Evolutionary conservation across 495 filamentous ascomycete species (phyloP).

Genomic region (Podospora australis): DNA sequence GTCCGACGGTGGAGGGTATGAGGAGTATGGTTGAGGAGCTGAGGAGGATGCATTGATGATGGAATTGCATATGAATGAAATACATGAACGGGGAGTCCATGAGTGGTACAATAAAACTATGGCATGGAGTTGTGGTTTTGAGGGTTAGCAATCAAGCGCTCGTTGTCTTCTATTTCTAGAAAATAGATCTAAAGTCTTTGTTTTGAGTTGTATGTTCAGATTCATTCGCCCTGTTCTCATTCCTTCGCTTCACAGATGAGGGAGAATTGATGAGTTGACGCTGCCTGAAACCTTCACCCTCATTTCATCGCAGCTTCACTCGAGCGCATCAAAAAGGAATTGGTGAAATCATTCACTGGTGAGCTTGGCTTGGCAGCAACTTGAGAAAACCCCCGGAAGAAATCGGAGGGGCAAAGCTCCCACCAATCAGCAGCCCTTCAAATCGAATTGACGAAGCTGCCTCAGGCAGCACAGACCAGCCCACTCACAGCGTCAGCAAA

Average conservation of each 20-base stretch:
- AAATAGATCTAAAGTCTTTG: too few relatives aligned
- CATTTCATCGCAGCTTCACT: too few relatives aligned
- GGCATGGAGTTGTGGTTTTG: not conserved
- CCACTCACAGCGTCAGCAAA: too few relatives aligned
- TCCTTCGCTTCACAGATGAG: too few relatives aligned
- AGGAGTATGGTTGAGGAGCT: conserved; percentile 67
- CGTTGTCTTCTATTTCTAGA: too few relatives aligned
- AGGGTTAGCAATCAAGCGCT: not conserved
- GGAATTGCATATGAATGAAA: not conserved
- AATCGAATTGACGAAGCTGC: conserved; percentile 16
- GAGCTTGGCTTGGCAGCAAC: conserved; percentile 1
- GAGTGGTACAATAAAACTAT: not conserved
- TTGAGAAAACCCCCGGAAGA: conserved; percentile 17
- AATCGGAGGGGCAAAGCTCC: conserved; percentile 9
- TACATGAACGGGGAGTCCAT: not conserved
- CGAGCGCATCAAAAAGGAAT: not conserved
- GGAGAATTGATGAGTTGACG: too few relatives aligned
- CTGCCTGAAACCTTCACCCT: too few relatives aligned
- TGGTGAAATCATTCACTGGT: not conserved
- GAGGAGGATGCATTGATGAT: conserved; percentile 56
- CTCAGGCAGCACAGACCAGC: conserved; percentile 33
- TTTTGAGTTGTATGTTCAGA: not conserved
- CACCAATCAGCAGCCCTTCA: conserved; percentile 24
- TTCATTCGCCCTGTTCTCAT: too few relatives aligned
- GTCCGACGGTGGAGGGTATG: conserved; percentile 63